A percentile compares a stretch with the other conserved stretches of the same genome.
Conservation (phyloP, 441 rosid genomes). For the Dalechampia spathulata region DNA sequence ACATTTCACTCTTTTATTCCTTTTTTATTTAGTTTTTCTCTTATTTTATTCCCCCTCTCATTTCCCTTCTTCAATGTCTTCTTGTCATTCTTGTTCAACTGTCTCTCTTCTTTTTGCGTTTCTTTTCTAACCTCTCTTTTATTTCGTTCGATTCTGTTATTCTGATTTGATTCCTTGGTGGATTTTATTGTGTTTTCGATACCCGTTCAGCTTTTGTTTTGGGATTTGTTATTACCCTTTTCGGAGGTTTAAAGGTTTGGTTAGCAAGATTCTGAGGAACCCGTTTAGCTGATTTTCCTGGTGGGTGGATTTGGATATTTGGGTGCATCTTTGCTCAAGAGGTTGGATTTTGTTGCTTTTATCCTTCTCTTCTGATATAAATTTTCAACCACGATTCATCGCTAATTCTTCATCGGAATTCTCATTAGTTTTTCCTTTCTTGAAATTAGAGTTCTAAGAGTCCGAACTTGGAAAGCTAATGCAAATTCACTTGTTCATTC, state of each 20-base stretch:
- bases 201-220: constrained; percentile 5
- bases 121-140: no score
- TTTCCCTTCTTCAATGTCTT: neutral
- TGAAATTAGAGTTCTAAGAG: no score
- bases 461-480: no score
- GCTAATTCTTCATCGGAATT: no score
- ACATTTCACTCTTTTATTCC: neutral
- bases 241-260: neutral
- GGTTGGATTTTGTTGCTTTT: constrained; percentile 19
- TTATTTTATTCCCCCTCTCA: neutral
- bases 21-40: no score
- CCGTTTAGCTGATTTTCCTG: constrained; percentile 2
- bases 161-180: no score
- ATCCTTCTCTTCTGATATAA: neutral
- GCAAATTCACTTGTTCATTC: no score
- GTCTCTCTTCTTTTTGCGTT: no score
- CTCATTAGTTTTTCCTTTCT: no score
- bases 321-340: neutral
- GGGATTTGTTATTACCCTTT: neutral
- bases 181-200: neutral
- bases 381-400: neutral
- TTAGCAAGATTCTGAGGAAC: neutral
- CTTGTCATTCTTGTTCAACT: no score
- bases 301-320: neutral
- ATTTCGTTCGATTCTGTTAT: no score